phyloP scores from a whole-genome alignment of 495 filamentous ascomycete species.

The Hyaloscypha variabilis region DNA sequence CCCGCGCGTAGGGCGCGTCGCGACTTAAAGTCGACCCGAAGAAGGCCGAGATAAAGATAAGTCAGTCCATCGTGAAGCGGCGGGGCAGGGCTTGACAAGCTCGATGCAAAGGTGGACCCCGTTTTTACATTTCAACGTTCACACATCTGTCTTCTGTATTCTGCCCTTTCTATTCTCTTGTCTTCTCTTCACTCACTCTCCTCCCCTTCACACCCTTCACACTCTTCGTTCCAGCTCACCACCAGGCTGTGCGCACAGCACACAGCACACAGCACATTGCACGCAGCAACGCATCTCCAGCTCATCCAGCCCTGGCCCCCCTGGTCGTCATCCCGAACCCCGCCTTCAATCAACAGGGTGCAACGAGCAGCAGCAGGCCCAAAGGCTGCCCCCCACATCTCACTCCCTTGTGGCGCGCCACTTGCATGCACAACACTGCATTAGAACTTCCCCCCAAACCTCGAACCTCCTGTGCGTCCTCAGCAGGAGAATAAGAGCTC shows the following conservation, averaged over 20 bases:
- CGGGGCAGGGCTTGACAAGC: not conserved
- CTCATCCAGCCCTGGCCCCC: not conserved
- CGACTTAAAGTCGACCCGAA: not conserved
- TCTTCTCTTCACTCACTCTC: not conserved
- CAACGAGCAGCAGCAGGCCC: not conserved
- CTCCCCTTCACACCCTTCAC: not conserved
- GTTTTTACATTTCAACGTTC: not conserved
- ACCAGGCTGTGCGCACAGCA: not conserved
- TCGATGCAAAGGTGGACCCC: not conserved
- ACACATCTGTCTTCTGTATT: not conserved
- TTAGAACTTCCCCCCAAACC: slow-evolving; percentile 19
- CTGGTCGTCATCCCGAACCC: not conserved
- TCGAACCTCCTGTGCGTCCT: slow-evolving; percentile 9
- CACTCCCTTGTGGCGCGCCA: not conserved
- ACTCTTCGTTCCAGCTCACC: not conserved
- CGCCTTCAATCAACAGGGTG: not conserved
- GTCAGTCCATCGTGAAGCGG: not conserved
- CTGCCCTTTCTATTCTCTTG: not conserved
- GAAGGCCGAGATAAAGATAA: not conserved
- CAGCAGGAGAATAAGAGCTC: not conserved
- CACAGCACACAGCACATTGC: not conserved
- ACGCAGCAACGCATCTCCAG: not conserved
- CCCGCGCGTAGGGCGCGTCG: not conserved
- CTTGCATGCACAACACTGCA: slow-evolving; percentile 26
- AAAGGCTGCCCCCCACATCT: slow-evolving; percentile 5